Evolutionary conservation across 768 basidiomycete genomes (phyloP).

Genomic region (Porphyrellus cyaneotinctus): DNA sequence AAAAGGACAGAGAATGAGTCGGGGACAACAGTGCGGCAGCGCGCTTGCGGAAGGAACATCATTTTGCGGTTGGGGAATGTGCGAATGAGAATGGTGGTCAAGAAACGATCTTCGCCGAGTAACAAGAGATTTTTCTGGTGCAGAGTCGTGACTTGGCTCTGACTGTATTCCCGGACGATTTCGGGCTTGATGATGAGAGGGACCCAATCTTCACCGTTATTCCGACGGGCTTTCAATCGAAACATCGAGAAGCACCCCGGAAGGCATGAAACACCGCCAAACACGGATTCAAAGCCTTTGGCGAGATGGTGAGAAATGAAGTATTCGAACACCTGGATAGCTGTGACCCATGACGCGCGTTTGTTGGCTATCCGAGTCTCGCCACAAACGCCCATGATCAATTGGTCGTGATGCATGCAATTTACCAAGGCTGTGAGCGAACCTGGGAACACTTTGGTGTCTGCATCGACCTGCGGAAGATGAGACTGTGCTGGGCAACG

Average conservation of each 20-base stretch:
- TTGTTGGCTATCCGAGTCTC: conserved; percentile 99
- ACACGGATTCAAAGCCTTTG: conserved; percentile 98
- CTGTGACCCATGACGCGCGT: conserved; percentile 95
- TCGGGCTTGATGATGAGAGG: conserved; percentile 96
- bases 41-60: conserved; percentile 97
- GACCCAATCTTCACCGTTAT: conserved; percentile 92
- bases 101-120: conserved; percentile 97
- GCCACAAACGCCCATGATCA: conserved; percentile 99
- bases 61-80: conserved; percentile 99
- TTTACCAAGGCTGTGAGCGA: conserved; percentile 91
- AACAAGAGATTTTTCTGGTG: conserved; percentile 97
- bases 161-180: conserved; percentile 96
- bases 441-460: conserved; percentile 91
- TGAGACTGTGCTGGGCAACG: conserved; percentile 8
- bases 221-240: conserved; percentile 87
- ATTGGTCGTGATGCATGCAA: conserved; percentile 96
- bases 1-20: conserved; percentile 91
- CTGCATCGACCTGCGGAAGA: conserved; percentile 83
- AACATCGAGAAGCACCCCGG: conserved; percentile 99
- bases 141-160: conserved; percentile 86
- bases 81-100: conserved; percentile 92
- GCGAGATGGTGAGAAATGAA: conserved; percentile 99
- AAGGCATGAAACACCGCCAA: conserved; percentile 98
- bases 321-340: conserved; percentile 97
- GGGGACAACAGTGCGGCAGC: conserved; percentile 92